Evolutionary conservation across 2,329 filamentous ascomycete species (phyloP).

Genomic region (Venturia aucupariae): DNA sequence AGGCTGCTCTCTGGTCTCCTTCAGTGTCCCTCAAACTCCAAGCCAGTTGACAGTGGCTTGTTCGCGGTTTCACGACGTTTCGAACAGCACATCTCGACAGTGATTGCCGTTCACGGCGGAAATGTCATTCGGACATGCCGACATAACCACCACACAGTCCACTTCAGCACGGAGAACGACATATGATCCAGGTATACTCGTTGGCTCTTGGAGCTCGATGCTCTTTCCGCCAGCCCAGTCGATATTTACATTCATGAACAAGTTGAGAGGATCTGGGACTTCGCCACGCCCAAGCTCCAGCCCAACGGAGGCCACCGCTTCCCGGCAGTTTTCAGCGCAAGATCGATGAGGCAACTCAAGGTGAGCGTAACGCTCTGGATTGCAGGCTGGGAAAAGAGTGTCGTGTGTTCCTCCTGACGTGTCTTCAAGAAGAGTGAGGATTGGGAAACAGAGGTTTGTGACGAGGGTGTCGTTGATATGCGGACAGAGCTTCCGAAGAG

Average conservation of each 20-base stretch:
- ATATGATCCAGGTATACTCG: conserved; percentile 27
- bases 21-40: too few species aligned
- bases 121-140: conserved; percentile 35
- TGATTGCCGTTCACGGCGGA: conserved; percentile 28
- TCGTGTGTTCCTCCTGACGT: conserved; percentile 33
- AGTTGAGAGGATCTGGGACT: conserved; percentile 34
- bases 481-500: conserved; percentile 24
- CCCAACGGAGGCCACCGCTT: conserved; percentile 21
- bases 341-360: neutral
- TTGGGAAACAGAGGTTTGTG: conserved; percentile 29
- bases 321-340: conserved; percentile 12
- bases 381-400: conserved; percentile 34
- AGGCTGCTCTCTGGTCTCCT: too few species aligned
- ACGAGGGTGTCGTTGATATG: conserved; percentile 27
- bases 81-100: conserved; percentile 23
- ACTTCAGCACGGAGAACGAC: conserved; percentile 28
- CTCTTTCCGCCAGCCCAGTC: conserved; percentile 26
- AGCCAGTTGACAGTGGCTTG: too few species aligned
- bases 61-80: neutral
- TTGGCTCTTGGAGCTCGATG: conserved; percentile 23
- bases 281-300: conserved; percentile 23
- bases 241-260: conserved; percentile 37
- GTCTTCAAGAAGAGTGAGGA: conserved; percentile 30
- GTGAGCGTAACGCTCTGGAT: conserved; percentile 27
- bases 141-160: conserved; percentile 34